Percentiles rank a stretch among this genome's conserved stretches.
phyloP scores from a whole-genome alignment of 768 basidiomycete species.

The Chalciporus chontae region DNA sequence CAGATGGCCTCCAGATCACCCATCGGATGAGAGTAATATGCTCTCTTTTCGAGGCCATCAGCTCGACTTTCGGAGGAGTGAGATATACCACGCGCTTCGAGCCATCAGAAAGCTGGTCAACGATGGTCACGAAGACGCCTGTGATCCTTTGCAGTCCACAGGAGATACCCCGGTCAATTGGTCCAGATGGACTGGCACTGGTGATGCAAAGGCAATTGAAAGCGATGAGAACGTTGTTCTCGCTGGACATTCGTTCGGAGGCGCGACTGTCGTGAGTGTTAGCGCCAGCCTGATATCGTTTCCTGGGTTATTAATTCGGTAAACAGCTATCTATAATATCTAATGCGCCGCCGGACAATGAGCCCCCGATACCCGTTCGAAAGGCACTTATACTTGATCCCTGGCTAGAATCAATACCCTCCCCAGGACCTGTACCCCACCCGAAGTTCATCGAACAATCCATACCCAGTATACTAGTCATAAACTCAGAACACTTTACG shows the following conservation, averaged over 20 bases:
- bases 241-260: constrained; percentile 57
- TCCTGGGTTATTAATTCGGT: background rate
- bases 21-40: constrained; percentile 24
- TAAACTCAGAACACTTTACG: constrained; percentile 77
- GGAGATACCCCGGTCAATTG: constrained; percentile 35
- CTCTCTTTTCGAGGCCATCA: constrained; percentile 64
- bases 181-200: constrained; percentile 39
- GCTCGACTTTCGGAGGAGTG: constrained; percentile 62
- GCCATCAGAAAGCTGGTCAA: constrained; percentile 54
- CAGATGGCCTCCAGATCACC: constrained; percentile 25
- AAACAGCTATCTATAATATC: constrained; percentile 56
- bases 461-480: constrained; percentile 50
- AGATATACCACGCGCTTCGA: constrained; percentile 63
- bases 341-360: constrained; percentile 39
- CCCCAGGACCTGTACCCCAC: constrained; percentile 44
- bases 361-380: constrained; percentile 47
- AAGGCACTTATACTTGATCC: constrained; percentile 72
- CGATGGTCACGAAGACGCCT: constrained; percentile 22
- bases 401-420: constrained; percentile 75
- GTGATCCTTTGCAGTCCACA: constrained; percentile 34
- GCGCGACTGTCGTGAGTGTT: constrained; percentile 45
- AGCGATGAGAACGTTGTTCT: constrained; percentile 37
- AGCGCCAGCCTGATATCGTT: background rate
- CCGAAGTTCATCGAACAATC: constrained; percentile 3
- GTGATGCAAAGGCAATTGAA: constrained; percentile 25